phyloP scores from a whole-genome alignment of 768 basidiomycete genomes.

The Tricholoma saponaceum region DNA sequence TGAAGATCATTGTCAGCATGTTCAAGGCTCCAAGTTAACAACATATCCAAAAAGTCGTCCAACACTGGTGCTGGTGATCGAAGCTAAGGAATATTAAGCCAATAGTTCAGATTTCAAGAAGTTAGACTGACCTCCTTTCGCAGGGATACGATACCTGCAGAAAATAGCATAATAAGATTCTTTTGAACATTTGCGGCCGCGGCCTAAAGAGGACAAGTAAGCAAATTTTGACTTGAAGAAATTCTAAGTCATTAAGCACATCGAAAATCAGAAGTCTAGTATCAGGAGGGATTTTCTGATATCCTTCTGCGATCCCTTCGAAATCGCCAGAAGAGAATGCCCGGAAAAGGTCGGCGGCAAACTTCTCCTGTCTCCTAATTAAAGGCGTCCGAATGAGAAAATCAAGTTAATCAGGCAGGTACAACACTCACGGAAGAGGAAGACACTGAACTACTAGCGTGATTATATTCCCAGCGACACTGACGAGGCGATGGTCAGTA shows the following conservation, averaged over 20 bases:
- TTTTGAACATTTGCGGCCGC: conserved; percentile 45
- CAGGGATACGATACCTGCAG: conserved; percentile 61
- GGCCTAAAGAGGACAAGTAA: conserved; percentile 26
- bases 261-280: conserved; percentile 44
- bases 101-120: neutral
- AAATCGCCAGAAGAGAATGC: conserved; percentile 56
- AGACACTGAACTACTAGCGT: conserved; percentile 64
- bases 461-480: conserved; percentile 62
- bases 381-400: neutral
- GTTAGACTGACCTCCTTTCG: conserved; percentile 53
- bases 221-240: conserved; percentile 9
- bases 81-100: conserved; percentile 36
- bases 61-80: conserved; percentile 45
- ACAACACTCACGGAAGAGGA: conserved; percentile 54
- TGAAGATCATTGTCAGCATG: conserved; percentile 46
- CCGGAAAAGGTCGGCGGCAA: conserved; percentile 45
- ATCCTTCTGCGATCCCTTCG: conserved; percentile 48
- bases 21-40: conserved; percentile 59
- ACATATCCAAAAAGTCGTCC: conserved; percentile 44
- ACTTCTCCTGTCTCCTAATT: conserved; percentile 61
- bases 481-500: conserved; percentile 49
- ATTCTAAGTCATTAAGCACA: conserved; percentile 29
- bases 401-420: neutral
- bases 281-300: conserved; percentile 42
- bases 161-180: conserved; percentile 63